phyloP scores from a whole-genome alignment of 1,284 basidiomycete species.

The Bondarzewia mesenterica region DNA sequence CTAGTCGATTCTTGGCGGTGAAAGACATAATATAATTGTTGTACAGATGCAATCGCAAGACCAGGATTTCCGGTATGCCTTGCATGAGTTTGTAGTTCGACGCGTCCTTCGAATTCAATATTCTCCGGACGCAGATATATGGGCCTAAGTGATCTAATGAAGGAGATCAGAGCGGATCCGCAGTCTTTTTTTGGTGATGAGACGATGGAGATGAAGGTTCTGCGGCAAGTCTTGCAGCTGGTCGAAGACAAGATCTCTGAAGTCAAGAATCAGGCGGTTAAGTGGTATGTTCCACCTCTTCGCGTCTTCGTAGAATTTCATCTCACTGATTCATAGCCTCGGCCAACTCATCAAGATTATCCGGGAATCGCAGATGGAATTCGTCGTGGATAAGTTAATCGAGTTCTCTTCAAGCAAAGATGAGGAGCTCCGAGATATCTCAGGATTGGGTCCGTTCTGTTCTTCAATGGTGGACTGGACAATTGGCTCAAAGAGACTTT shows the following conservation, averaged over 20 bases:
- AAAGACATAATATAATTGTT: constrained; percentile 14
- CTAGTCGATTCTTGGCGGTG: constrained; percentile 2
- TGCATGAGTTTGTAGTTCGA: constrained; percentile 17
- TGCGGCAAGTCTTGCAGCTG: constrained; percentile 74
- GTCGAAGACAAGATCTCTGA: constrained; percentile 94
- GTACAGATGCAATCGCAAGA: constrained; percentile 74
- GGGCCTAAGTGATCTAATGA: constrained; percentile 88
- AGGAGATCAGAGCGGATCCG: constrained; percentile 73
- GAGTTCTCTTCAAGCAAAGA: constrained; percentile 80
- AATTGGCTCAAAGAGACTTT: constrained; percentile 1
- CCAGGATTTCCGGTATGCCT: constrained; percentile 71
- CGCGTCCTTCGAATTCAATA: not conserved
- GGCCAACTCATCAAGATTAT: constrained; percentile 85
- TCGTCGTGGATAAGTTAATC: constrained; percentile 82
- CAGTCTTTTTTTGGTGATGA: constrained; percentile 74
- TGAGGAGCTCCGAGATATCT: constrained; percentile 89
- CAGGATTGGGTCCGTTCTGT: constrained; percentile 68
- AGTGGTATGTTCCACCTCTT: constrained; percentile 54
- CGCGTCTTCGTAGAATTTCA: not conserved
- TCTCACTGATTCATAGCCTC: constrained; percentile 39
- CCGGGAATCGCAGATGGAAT: constrained; percentile 74
- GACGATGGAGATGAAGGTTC: constrained; percentile 69
- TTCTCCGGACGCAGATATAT: constrained; percentile 59
- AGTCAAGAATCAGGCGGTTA: constrained; percentile 96
- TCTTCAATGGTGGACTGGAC: not conserved